A percentile compares a stretch with the other conserved stretches of the same genome.
phyloP scores from a whole-genome alignment of 2,329 filamentous ascomycete species.

The Pseudogymnoascus sp. region DNA sequence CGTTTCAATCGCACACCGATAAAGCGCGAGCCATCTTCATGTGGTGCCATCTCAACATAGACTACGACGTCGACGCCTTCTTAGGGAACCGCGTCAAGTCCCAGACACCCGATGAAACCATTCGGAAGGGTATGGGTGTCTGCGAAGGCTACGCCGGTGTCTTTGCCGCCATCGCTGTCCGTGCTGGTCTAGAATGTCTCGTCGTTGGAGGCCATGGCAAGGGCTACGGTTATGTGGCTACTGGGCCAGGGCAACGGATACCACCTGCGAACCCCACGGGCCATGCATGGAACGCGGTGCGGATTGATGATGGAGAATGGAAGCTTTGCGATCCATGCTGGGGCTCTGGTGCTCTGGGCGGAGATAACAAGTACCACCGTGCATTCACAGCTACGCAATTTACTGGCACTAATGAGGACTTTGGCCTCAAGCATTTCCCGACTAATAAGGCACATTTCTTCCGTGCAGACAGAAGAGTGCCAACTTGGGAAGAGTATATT shows the following conservation, averaged over 20 bases:
- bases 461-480: constrained; percentile 57
- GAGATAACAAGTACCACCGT: constrained; percentile 51
- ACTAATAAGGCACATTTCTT: constrained; percentile 59
- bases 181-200: constrained; percentile 70
- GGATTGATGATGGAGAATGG: constrained; percentile 80
- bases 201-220: constrained; percentile 76
- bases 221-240: constrained; percentile 62
- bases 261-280: constrained; percentile 54
- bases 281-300: constrained; percentile 91
- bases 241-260: constrained; percentile 53
- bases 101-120: constrained; percentile 62
- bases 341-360: constrained; percentile 69
- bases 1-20: constrained; percentile 75
- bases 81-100: constrained; percentile 61
- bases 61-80: constrained; percentile 73
- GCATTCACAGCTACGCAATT: constrained; percentile 58
- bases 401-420: constrained; percentile 61
- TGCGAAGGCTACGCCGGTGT: constrained; percentile 86
- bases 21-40: constrained; percentile 90
- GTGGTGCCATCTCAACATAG: constrained; percentile 91
- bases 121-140: constrained; percentile 72
- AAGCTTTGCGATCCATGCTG: constrained; percentile 88
- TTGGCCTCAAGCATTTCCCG: constrained; percentile 76
- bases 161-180: constrained; percentile 67
- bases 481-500: constrained; percentile 77